Base-by-base conservation (phyloP, 441 rosid species). In the Brassica hybrid region DNA sequence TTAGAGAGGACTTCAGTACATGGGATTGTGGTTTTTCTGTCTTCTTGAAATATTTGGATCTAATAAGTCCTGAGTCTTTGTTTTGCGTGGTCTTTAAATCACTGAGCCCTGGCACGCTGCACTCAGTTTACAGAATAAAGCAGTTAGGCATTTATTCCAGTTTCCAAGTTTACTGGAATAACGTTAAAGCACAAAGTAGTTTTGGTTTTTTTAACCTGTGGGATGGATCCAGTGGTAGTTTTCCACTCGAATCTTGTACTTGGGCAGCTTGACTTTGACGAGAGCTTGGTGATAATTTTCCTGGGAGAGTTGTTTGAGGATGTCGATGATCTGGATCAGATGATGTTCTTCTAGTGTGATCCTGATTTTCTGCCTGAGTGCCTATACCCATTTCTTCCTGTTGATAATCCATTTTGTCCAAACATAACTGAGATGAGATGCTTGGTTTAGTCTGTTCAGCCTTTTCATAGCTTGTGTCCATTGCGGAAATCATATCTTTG, bases 161-260 rank as follows among this genome's bases (percentile, higher is more conserved):
- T 45, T 25, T 76, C 56, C 34, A 60, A 65, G 62, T 21, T 50
- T 45, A 58, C 68, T 5, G n/a, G 68, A 10, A 64, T 16, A 69
- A 69, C 57, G 67, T 41, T 18, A 65, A 19, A 64, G 14, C 38
- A 41, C 7, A 34, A 67, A 69, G 9, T 69, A 16, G 58, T 59
- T 50, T 75, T 78, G 32, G 36, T 67, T 73, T 74, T 13, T 18
- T 86, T 83, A 64, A 89, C 93, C 90, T 85, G 69, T 76, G 67
- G 25, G 80, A 73, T 43, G 67, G 71, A 54, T 18, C 78, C 64
- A 62, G 34, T 41, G 61, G 58, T 67, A 67, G 71, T 59, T 60
- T 80, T 61, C 3, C 41, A 43, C 64, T 76, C 36, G 74, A 70
- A 72, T 79, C 65, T 59, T 83, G 69, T 68, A 71, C 80, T 61